Percentiles rank a stretch among this genome's conserved stretches.
Evolutionary conservation across 768 basidiomycete genomes (phyloP).

Genomic region (Naganishia friedmannii): DNA sequence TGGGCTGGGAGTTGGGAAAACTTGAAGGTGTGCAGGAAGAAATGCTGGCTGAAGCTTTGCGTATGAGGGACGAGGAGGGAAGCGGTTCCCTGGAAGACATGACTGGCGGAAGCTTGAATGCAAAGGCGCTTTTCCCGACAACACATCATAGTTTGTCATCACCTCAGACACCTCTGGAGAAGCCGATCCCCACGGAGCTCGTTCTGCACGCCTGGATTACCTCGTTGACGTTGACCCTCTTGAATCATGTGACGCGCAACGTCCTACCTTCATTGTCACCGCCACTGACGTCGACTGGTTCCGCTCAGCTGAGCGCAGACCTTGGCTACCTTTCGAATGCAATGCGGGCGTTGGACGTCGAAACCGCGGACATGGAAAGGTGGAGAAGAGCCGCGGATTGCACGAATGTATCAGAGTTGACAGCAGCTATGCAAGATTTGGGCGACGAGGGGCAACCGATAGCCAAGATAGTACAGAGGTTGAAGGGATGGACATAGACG

Average conservation of each 20-base stretch:
- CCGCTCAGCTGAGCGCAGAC: constrained; percentile 80
- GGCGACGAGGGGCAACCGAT: constrained; percentile 6
- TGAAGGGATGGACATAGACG: constrained; percentile 4
- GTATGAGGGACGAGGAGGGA: neutral
- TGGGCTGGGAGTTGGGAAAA: constrained; percentile 55
- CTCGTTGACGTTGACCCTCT: constrained; percentile 76
- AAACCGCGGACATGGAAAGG: constrained; percentile 70
- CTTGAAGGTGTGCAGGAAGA: constrained; percentile 19
- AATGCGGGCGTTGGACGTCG: constrained; percentile 82
- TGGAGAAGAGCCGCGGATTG: constrained; percentile 59
- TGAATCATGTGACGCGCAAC: constrained; percentile 66
- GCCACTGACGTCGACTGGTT: constrained; percentile 64
- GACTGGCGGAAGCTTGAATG: neutral
- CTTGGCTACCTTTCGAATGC: constrained; percentile 87
- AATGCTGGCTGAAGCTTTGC: constrained; percentile 14
- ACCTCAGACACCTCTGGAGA: constrained; percentile 6
- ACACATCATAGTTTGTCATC: constrained; percentile 7
- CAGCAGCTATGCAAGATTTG: constrained; percentile 20
- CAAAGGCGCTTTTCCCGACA: constrained; percentile 11
- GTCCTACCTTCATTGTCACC: constrained; percentile 69
- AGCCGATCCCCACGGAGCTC: constrained; percentile 64
- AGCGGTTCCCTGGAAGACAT: neutral
- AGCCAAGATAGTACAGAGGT: constrained; percentile 5
- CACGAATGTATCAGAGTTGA: constrained; percentile 5
- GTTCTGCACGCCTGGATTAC: constrained; percentile 89